A percentile compares a stretch with the other conserved stretches of the same genome.
Conservation (phyloP, 176 grass and related monocot genomes). For the Eragrostis nindensis region DNA sequence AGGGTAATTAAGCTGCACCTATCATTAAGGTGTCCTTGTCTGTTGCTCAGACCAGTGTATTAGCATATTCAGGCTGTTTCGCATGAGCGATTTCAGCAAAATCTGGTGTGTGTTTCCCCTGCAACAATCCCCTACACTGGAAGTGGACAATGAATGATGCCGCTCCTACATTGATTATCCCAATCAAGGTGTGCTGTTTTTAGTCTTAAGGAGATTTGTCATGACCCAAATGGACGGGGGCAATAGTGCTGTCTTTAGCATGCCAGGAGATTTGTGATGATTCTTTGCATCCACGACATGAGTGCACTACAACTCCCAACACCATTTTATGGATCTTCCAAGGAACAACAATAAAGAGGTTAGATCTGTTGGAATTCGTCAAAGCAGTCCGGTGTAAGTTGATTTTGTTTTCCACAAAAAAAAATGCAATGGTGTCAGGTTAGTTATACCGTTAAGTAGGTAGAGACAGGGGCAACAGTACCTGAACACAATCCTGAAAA, state of each 20-base stretch:
- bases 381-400: neutral
- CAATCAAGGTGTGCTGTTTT: neutral
- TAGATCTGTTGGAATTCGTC: neutral
- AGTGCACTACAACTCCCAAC: neutral
- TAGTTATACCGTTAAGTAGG: neutral
- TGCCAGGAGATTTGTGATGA: slow-evolving; percentile 8
- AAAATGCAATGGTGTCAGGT: neutral
- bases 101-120: no score
- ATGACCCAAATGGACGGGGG: neutral
- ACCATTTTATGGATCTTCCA: neutral
- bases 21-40: neutral
- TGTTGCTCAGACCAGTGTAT: slow-evolving; percentile 1
- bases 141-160: slow-evolving; percentile 22
- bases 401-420: neutral
- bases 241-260: neutral
- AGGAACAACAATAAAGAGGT: neutral
- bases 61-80: neutral
- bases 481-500: slow-evolving; percentile 1
- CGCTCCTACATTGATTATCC: neutral
- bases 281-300: slow-evolving; percentile 15
- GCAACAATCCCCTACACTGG: neutral
- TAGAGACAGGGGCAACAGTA: neutral
- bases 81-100: neutral
- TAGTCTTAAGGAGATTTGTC: neutral
- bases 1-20: neutral